A percentile compares a stretch with the other conserved stretches of the same genome.
Conservation (phyloP, 805 yeast species). For the Saccharomycopsis sp. region DNA sequence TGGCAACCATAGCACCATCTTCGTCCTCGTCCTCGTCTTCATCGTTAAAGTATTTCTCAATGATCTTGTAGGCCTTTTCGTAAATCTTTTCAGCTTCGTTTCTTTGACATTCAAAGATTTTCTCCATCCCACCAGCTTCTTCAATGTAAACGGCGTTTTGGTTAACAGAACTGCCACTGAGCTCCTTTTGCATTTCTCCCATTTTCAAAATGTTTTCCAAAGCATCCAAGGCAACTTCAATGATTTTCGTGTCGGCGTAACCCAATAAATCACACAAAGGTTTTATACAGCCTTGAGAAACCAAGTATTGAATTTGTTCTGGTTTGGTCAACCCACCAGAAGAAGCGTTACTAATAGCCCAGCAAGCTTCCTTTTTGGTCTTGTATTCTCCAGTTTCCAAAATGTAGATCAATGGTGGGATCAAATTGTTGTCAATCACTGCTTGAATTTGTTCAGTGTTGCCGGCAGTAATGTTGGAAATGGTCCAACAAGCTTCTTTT, state of each 20-base stretch:
- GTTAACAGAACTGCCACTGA: constrained; percentile 58
- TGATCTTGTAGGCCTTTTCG: constrained; percentile 80
- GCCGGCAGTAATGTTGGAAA: constrained; percentile 97
- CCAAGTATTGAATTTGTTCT: constrained; percentile 88
- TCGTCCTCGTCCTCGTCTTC: constrained; percentile 69
- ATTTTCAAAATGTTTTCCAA: constrained; percentile 86
- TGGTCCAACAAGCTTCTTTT: constrained; percentile 98
- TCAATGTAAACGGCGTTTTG: constrained; percentile 88
- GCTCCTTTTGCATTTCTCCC: constrained; percentile 88
- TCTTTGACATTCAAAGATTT: constrained; percentile 85
- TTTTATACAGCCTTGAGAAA: constrained; percentile 91
- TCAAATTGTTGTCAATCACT: constrained; percentile 86
- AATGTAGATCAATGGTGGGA: constrained; percentile 80
- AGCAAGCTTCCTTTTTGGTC: constrained; percentile 97
- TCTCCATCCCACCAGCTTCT: constrained; percentile 98
- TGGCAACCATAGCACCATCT: constrained; percentile 38
- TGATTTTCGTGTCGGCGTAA: constrained; percentile 82
- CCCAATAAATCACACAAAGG: constrained; percentile 89
- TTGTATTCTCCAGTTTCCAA: constrained; percentile 82
- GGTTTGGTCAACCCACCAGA: constrained; percentile 91
- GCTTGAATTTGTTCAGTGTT: constrained; percentile 93
- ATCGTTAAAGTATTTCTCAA: constrained; percentile 83
- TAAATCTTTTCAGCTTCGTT: constrained; percentile 89
- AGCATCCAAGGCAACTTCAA: constrained; percentile 93
- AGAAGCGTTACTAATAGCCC: constrained; percentile 98